Base-by-base conservation (phyloP, 2,329 filamentous ascomycete genomes). In the Pseudopithomyces maydicus region DNA sequence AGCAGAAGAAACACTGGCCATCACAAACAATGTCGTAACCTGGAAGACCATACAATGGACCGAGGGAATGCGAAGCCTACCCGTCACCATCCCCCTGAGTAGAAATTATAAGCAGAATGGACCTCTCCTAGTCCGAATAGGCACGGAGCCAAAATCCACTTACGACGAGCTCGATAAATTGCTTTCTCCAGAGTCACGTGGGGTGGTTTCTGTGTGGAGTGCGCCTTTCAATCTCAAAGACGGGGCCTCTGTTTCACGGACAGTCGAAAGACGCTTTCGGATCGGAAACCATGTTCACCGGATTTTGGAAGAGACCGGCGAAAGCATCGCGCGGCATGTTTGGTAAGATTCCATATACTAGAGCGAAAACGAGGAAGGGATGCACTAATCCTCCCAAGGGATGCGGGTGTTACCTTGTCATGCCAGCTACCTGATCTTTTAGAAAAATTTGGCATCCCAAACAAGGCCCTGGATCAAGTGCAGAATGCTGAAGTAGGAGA, bases 281-380 rank as follows among this genome's bases (percentile, higher is more conserved):
- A 74, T 83, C 7, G 65, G 75, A 5, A 70, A 74, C 35, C 72
- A 75, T 20, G 65, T 76, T 6, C 68, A 68, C 5, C 64, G 74
- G 33, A 83, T 90, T 43, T 87, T 84, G 79, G 88, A 91, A 70
- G 88, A 90, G 66, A 89, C 86, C 0, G 88, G 88, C 3, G 88
- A 91, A 67, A 89, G 86, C 69, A 90, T 91, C 66, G 88, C 88
- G 6, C 79, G 87, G 41, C 88, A 91, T 76, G 80, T 90, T 47
- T 91, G 88, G 88, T 88, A 79, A 69, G 53, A 42, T 5, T 29
- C n/a, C 14, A 19, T 10, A 5, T 41, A 17, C 5, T 19, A 41
- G 8, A 41, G 4, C 8, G n/a, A 17, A 4, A 41, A 41, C 3
- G n/a, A 4, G 10, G 7, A 41, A 17, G 7, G 2, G 6, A 2